Base-by-base conservation (phyloP, 495 filamentous ascomycete species). In the Glonium stellatum region DNA sequence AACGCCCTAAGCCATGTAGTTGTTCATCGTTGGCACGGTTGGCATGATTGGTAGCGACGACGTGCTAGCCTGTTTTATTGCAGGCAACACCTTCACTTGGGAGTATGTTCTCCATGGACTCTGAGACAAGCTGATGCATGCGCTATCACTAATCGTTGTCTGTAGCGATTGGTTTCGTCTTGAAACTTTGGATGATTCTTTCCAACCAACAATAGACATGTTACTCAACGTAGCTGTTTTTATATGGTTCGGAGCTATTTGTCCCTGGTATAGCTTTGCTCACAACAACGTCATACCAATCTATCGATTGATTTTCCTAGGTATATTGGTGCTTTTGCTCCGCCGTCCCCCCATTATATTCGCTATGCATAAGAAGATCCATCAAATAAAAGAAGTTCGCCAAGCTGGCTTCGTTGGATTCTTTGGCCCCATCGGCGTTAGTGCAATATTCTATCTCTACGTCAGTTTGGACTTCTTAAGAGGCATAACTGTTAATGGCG, bases 341-440 rank as follows among this genome's bases (percentile, higher is more conserved):
- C 82, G 92, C 52, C 87, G 92, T 5, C 77, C 91, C 23, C 92
- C 92, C 0, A 81, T 88, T 59, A 78, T 96, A 18, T 80, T 89
- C 36, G 80, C 79, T 10, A 74, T 92, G 68, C 86, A 89, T 72
- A 86, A 82, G 70, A 79, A 80, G 54, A 92, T 96, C 52, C 84
- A 82, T 49, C 90, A 95, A 69, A 89, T 95, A 52, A 84, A 91
- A 60, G 80, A 87, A 42, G 64, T 82, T 8, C 76, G 77, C 10
- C 88, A 95, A 61, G 89, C 90, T 2, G 74, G 85, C 1, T 95
- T 95, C 62, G 87, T 91, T 34, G 92, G 91, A 5, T 95, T 95
- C 77, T 96, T 96, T 65, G 92, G 92, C 0, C 92, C 91, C 11
- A 92, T 97, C 60, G 92, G 92, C n/a, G 89, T 96, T 5, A 89